Percentiles rank a stretch among this genome's conserved stretches.
phyloP scores from a whole-genome alignment of 2,329 filamentous ascomycete species.

The Exophiala alcalophila region DNA sequence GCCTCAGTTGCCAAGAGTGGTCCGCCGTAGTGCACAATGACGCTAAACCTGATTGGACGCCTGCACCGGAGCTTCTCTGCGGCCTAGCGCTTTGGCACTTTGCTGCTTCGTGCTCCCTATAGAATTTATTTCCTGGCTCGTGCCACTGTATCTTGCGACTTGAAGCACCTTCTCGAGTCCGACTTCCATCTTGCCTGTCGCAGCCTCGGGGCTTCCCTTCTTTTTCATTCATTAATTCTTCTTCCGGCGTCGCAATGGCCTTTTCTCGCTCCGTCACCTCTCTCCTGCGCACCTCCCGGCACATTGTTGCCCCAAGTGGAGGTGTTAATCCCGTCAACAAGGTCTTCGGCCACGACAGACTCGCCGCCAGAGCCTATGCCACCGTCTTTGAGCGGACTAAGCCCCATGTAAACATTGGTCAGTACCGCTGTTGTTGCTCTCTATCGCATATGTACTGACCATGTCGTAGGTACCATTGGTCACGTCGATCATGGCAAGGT shows the following conservation, averaged over 20 bases:
- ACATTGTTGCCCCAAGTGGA: constrained; percentile 66
- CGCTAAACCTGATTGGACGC: constrained; percentile 1
- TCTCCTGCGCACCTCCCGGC: constrained; percentile 77
- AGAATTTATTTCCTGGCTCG: constrained; percentile 9
- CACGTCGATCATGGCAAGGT: constrained; percentile 99
- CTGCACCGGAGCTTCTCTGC: constrained; percentile 2
- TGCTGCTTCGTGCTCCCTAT: too few species aligned
- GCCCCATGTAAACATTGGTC: constrained; percentile 98
- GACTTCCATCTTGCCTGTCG: constrained; percentile 5
- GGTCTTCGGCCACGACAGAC: constrained; percentile 46
- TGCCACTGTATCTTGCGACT: constrained; percentile 1
- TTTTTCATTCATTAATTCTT: constrained; percentile 20
- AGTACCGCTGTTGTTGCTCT: constrained; percentile 28
- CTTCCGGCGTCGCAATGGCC: constrained; percentile 62
- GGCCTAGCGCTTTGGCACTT: neutral
- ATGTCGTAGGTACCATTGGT: constrained; percentile 76
- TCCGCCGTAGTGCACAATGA: neutral
- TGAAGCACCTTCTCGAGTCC: constrained; percentile 1
- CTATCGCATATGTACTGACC: neutral
- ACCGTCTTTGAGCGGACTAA: constrained; percentile 79
- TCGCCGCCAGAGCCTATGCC: constrained; percentile 55
- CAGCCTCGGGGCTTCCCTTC: constrained; percentile 12
- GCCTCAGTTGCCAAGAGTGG: neutral
- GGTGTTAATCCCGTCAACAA: constrained; percentile 71
- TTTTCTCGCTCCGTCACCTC: constrained; percentile 74